phyloP scores from a whole-genome alignment of 1,284 basidiomycete species.

The Papiliotrema terrestris region DNA sequence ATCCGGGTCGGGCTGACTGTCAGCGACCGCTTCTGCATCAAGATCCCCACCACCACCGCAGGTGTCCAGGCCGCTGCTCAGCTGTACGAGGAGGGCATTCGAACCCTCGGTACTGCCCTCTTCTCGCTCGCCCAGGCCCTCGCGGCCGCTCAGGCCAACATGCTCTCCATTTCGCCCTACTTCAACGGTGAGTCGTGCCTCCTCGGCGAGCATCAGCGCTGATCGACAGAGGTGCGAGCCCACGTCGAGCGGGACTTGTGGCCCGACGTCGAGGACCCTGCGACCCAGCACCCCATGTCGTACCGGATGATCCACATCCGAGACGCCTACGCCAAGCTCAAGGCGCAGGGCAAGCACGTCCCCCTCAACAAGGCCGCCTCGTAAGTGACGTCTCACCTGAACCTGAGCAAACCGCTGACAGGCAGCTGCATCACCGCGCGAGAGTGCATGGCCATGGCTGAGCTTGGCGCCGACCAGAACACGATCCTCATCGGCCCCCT shows the following conservation, averaged over 20 bases:
- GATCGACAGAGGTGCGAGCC: constrained; percentile 16
- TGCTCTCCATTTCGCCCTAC: constrained; percentile 42
- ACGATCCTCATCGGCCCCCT: constrained; percentile 20
- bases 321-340: constrained; percentile 23
- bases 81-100: constrained; percentile 32
- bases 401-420: background rate
- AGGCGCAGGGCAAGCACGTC: constrained; percentile 21
- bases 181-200: constrained; percentile 32
- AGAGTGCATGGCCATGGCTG: constrained; percentile 22
- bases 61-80: constrained; percentile 37
- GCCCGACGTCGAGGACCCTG: constrained; percentile 26
- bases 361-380: constrained; percentile 36
- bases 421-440: constrained; percentile 20
- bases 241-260: constrained; percentile 21
- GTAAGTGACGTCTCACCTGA: constrained; percentile 14
- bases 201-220: background rate
- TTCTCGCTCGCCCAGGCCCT: constrained; percentile 42
- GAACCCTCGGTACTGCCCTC: constrained; percentile 41
- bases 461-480: constrained; percentile 24
- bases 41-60: constrained; percentile 42
- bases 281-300: constrained; percentile 29
- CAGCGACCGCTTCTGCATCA: constrained; percentile 42
- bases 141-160: constrained; percentile 39
- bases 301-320: constrained; percentile 33
- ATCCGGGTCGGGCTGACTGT: background rate